Conservation (phyloP, 176 grass and related monocot species). For the Musa beccarii region DNA sequence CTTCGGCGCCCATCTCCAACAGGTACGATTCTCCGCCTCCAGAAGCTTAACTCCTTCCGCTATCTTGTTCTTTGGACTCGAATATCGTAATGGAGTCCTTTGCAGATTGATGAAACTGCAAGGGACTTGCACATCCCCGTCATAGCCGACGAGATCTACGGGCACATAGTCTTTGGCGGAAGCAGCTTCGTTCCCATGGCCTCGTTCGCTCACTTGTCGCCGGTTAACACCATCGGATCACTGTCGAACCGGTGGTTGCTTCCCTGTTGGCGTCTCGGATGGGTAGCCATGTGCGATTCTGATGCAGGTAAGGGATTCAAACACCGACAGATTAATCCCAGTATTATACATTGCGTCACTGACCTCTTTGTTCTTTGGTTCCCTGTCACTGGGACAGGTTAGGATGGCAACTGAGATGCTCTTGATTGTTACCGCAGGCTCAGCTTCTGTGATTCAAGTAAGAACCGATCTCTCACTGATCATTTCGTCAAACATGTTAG, state of each 20-base stretch:
- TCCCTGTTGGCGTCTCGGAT: constrained; percentile 60
- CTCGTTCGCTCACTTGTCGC: constrained; percentile 57
- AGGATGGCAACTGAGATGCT: constrained; percentile 60
- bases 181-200: constrained; percentile 64
- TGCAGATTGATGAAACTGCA: constrained; percentile 67
- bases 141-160: constrained; percentile 81
- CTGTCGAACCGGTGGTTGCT: constrained; percentile 53
- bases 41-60: too few relatives aligned
- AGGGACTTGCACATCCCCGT: constrained; percentile 61
- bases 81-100: background rate
- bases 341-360: too few relatives aligned
- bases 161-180: constrained; percentile 54
- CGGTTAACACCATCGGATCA: constrained; percentile 59
- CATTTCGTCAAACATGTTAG: too few relatives aligned
- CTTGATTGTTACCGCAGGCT: constrained; percentile 64
- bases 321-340: background rate
- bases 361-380: background rate
- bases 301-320: constrained; percentile 34
- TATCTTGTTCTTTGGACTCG: too few relatives aligned
- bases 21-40: constrained; percentile 20
- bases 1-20: constrained; percentile 44
- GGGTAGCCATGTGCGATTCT: constrained; percentile 69
- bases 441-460: constrained; percentile 6
- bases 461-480: too few relatives aligned
- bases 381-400: constrained; percentile 43